Percentiles rank a stretch among this genome's conserved stretches.
Evolutionary conservation across 2,329 filamentous ascomycete species (phyloP).

Genomic region (Diaporthe sp.): DNA sequence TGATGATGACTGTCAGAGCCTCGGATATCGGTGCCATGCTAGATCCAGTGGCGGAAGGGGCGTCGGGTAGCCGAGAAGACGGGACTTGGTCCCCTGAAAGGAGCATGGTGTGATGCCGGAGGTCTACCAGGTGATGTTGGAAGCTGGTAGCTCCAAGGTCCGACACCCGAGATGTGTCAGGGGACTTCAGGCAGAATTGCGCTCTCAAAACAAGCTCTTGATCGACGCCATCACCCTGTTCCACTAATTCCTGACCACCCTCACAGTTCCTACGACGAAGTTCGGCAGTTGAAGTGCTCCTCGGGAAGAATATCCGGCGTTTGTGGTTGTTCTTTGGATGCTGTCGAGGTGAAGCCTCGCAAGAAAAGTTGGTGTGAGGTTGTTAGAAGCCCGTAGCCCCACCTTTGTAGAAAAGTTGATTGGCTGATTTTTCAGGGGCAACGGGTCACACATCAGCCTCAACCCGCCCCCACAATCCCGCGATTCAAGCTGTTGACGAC

Average conservation of each 20-base stretch:
- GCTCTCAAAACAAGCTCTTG: constrained; percentile 27
- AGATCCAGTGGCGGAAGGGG: constrained; percentile 27
- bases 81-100: not conserved
- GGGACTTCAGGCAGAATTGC: constrained; percentile 34
- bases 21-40: constrained; percentile 32
- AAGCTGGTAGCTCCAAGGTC: not conserved
- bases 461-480: constrained; percentile 18
- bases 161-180: constrained; percentile 28
- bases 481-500: constrained; percentile 9
- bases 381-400: not conserved
- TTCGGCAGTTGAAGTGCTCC: not conserved
- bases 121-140: not conserved
- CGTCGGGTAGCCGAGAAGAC: constrained; percentile 1
- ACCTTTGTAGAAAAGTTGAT: not conserved
- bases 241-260: not conserved
- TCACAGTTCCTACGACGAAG: not conserved
- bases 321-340: not conserved
- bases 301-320: not conserved
- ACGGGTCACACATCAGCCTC: not conserved
- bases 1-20: constrained; percentile 62
- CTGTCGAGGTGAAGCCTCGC: not conserved
- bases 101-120: constrained; percentile 3
- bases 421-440: not conserved
- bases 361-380: constrained; percentile 6
- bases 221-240: constrained; percentile 26